A percentile compares a stretch with the other conserved stretches of the same genome.
phyloP scores from a whole-genome alignment of 495 filamentous ascomycete species.

The Cudoniella acicularis region DNA sequence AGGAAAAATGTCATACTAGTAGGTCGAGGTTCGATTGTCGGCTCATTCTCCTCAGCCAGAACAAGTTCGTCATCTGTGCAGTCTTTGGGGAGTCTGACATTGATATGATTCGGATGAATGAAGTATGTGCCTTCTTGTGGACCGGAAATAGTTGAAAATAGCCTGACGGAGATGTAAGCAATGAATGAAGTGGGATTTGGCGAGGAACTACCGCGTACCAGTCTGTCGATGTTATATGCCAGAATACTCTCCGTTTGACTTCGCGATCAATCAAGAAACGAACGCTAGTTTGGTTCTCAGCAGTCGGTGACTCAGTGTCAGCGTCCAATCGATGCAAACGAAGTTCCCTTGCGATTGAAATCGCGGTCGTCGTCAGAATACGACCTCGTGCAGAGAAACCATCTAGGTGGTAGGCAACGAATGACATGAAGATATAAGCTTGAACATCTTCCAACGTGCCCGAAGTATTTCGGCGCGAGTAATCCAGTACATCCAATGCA shows the following conservation, averaged over 20 bases:
- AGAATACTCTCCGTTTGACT: slow-evolving; percentile 37
- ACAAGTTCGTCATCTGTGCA: slow-evolving; percentile 21
- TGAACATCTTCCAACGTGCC: slow-evolving; percentile 44
- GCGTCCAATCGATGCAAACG: slow-evolving; percentile 44
- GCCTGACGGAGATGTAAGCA: not conserved
- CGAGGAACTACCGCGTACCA: slow-evolving; percentile 32
- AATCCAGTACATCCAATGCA: slow-evolving; percentile 25
- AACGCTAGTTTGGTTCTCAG: slow-evolving; percentile 7
- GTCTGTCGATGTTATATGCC: slow-evolving; percentile 43
- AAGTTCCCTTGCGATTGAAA: slow-evolving; percentile 34
- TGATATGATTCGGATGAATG: slow-evolving; percentile 41
- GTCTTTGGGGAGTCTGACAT: slow-evolving; percentile 35
- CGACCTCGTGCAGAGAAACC: slow-evolving; percentile 33
- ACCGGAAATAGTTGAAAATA: slow-evolving; percentile 27
- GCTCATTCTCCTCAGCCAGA: not conserved
- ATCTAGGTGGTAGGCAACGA: slow-evolving; percentile 33
- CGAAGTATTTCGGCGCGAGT: slow-evolving; percentile 30
- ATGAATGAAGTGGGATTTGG: not conserved
- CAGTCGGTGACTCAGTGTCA: slow-evolving; percentile 13
- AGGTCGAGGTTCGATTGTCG: slow-evolving; percentile 24
- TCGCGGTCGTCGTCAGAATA: slow-evolving; percentile 17
- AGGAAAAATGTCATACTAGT: slow-evolving; percentile 44
- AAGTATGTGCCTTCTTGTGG: slow-evolving; percentile 48
- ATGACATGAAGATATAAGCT: slow-evolving; percentile 39
- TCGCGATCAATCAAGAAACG: slow-evolving; percentile 31